phyloP scores from a whole-genome alignment of 169 alveolate species.

The Plasmodium relictum region DNA sequence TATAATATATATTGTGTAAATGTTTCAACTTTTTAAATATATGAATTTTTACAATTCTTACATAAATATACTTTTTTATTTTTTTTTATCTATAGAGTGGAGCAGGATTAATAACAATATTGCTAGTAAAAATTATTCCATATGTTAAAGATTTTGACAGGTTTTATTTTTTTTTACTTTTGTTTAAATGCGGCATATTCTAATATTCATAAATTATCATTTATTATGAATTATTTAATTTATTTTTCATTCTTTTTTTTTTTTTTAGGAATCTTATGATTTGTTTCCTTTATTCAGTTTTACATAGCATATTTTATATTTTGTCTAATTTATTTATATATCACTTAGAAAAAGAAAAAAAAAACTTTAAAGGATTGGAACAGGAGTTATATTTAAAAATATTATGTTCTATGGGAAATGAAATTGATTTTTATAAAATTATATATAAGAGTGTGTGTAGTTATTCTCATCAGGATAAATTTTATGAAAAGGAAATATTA shows the following conservation, averaged over 20 bases:
- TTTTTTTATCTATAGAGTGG: slow-evolving; percentile 49
- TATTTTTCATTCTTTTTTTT: neutral
- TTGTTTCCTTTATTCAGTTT: slow-evolving; percentile 64
- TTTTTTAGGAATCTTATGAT: slow-evolving; percentile 42
- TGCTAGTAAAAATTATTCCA: slow-evolving; percentile 62
- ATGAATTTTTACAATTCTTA: neutral
- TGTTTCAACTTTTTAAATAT: neutral
- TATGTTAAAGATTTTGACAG: slow-evolving; percentile 67
- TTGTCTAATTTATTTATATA: slow-evolving; percentile 38
- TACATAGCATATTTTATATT: slow-evolving; percentile 69
- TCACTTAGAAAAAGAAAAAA: slow-evolving; percentile 19
- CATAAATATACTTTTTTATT: neutral
- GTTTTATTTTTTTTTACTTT: neutral
- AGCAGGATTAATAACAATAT: slow-evolving; percentile 50
- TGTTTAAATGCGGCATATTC: neutral
- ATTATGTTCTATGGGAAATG: slow-evolving; percentile 27
- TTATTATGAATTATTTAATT: slow-evolving; percentile 7
- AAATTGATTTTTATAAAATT: slow-evolving; percentile 74
- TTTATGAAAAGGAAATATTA: slow-evolving; percentile 41
- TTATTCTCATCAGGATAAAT: slow-evolving; percentile 50
- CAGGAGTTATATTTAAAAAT: slow-evolving; percentile 27
- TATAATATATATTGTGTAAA: neutral
- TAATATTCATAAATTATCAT: neutral
- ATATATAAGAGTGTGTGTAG: slow-evolving; percentile 74
- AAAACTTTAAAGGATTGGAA: slow-evolving; percentile 9